These are phyloP conservation scores for Endocladia muricata DNA, from an alignment of 31 red algal genomes.

Conservation along the genomic window DNA sequence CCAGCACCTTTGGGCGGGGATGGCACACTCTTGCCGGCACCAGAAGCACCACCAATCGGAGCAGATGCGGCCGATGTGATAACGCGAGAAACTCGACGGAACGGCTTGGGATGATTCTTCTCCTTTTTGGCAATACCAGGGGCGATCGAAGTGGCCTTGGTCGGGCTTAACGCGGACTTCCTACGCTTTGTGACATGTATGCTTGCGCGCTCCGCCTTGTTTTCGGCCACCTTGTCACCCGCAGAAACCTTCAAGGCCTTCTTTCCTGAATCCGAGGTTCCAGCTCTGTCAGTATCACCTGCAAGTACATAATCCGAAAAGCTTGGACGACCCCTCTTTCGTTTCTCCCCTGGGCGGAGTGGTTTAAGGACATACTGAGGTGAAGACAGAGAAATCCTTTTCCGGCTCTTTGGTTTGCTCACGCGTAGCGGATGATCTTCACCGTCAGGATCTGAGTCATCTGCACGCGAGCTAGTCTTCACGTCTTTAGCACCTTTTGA, in stretches of 20 bases:
- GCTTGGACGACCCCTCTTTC: slow-evolving; percentile 61
- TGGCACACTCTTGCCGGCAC: no score
- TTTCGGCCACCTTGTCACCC: no score
- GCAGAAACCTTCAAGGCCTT: no score
- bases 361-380: slow-evolving; percentile 33
- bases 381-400: neutral
- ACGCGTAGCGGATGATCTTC: neutral
- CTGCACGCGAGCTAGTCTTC: neutral
- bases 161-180: neutral
- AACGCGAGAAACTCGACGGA: neutral
- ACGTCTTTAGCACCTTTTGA: neutral
- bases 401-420: neutral
- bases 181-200: no score
- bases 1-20: no score
- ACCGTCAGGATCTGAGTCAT: neutral
- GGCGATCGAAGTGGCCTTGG: neutral
- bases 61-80: no score
- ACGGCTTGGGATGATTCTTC: neutral
- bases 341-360: slow-evolving; percentile 48
- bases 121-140: neutral
- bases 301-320: slow-evolving; percentile 55
- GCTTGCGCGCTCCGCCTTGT: no score
- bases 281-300: no score
- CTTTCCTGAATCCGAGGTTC: no score
- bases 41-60: no score